Evolutionary conservation across 148 eudicot species (phyloP).

Genomic region (Agrostemma githago): DNA sequence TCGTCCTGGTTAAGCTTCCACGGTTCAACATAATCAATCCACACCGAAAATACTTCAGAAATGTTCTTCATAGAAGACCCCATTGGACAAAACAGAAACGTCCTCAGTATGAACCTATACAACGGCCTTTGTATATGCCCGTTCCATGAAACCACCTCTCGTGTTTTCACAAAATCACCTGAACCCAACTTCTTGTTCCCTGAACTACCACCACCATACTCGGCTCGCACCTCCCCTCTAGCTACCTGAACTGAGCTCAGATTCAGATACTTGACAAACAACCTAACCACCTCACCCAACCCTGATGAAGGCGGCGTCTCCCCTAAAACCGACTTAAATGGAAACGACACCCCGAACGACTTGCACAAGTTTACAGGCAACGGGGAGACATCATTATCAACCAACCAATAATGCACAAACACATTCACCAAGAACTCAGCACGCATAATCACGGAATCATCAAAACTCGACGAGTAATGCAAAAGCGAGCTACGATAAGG

Average conservation of each 20-base stretch:
- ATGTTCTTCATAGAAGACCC: slow-evolving; percentile 72
- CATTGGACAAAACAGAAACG: slow-evolving; percentile 81
- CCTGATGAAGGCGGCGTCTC: slow-evolving; percentile 83
- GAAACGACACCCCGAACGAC: slow-evolving; percentile 55
- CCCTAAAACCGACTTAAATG: slow-evolving; percentile 58
- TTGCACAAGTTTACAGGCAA: slow-evolving; percentile 57
- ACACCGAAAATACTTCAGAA: slow-evolving; percentile 66
- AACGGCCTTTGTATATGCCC: slow-evolving; percentile 71
- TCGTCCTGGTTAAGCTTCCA: slow-evolving; percentile 68
- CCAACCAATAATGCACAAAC: slow-evolving; percentile 74
- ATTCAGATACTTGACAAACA: slow-evolving; percentile 71
- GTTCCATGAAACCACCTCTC: slow-evolving; percentile 57
- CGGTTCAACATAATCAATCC: slow-evolving; percentile 72
- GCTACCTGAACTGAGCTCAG: slow-evolving; percentile 37
- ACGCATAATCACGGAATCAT: slow-evolving; percentile 38
- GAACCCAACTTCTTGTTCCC: slow-evolving; percentile 35
- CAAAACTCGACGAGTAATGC: slow-evolving; percentile 55
- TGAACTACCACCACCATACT: slow-evolving; percentile 42
- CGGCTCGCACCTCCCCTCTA: slow-evolving; percentile 36
- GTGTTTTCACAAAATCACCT: slow-evolving; percentile 28
- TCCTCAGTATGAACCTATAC: slow-evolving; percentile 76
- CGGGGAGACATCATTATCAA: slow-evolving; percentile 85
- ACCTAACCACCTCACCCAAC: slow-evolving; percentile 66
- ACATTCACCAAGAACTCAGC: slow-evolving; percentile 69
- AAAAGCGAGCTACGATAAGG: slow-evolving; percentile 74